Base-by-base conservation (phyloP, 2,329 filamentous ascomycete species). In the Trichoderma atroviride region DNA sequence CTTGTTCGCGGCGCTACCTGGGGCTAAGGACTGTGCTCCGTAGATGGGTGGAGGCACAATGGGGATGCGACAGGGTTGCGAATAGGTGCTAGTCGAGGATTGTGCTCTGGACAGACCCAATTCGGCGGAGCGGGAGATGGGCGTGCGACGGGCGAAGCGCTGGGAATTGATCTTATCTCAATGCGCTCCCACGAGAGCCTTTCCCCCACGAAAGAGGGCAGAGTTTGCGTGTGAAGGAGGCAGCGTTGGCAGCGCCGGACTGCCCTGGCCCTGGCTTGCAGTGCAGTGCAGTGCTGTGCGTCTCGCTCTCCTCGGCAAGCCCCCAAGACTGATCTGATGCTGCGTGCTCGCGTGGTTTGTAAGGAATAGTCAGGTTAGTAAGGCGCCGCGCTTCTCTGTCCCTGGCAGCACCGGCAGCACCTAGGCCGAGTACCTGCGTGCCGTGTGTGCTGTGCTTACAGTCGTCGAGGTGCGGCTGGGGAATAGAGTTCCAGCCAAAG, bases 1-100 rank as follows among this genome's bases (percentile, higher is more conserved):
- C 37, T 60, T 69, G 62, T 60, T 66, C 68, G 63, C 61, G 57
- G 62, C 68, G 68, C 68, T 70, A 67, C 68, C 55, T 67, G 60
- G 40, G 55, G 43, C 68, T 58, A 69, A 33, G 61, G 50, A 66
- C 43, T 31, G 53, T 50, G 43, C 43, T 50, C 43, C 43, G 43
- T 33, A 56, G 61, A 63, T 43, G 61, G 61, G 68, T 59, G 61
- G 68, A 65, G 53, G 68, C 63, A 58, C 63, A 67, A 67, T 59
- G 63, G 62, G 35, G 55, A 67, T 67, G 63, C 55, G 55, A 40
- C 63, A 67, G 63, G 63, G 63, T 57, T 57, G 56, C 53, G 53
- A 59, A 59, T 37, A 13, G 63, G 24, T 66, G 53, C 52, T 57
- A 57, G 63, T 31, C 37, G 27, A 37, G 50, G 58, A 57, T 58